A percentile compares a stretch with the other conserved stretches of the same genome.
These are phyloP conservation scores for Calonectria pseudoreteaudii DNA, from an alignment of 2,329 filamentous ascomycete species.

Conservation along the genomic window DNA sequence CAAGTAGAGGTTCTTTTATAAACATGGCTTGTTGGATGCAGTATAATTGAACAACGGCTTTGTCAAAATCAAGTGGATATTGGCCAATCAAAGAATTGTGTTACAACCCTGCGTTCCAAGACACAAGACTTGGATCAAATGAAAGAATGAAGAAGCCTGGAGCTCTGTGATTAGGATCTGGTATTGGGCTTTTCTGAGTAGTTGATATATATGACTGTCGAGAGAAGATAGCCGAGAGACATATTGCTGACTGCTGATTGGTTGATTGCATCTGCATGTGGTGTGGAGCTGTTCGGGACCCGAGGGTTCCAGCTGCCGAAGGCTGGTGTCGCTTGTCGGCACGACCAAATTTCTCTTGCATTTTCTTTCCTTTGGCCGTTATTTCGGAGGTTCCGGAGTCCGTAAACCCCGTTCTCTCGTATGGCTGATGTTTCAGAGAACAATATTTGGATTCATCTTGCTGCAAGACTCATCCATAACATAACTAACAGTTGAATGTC, in stretches of 20 bases:
- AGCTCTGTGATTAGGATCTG: neutral
- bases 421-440: neutral
- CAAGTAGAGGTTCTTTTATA: neutral
- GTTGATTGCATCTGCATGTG: neutral
- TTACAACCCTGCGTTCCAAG: neutral
- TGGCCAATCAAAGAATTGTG: neutral
- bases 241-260: neutral
- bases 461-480: neutral
- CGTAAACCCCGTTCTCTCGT: neutral
- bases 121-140: neutral
- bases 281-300: neutral
- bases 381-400: neutral
- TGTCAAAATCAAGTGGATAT: neutral
- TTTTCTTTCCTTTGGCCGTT: neutral
- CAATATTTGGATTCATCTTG: neutral
- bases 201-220: neutral
- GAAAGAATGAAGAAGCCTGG: neutral
- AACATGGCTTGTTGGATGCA: neutral
- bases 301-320: neutral
- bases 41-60: neutral
- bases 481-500: neutral
- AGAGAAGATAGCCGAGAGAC: neutral
- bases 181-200: neutral
- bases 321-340: neutral
- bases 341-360: neutral